Conservation (phyloP, 352 stramenopile genomes). For the Globisporangium recalcitrans region DNA sequence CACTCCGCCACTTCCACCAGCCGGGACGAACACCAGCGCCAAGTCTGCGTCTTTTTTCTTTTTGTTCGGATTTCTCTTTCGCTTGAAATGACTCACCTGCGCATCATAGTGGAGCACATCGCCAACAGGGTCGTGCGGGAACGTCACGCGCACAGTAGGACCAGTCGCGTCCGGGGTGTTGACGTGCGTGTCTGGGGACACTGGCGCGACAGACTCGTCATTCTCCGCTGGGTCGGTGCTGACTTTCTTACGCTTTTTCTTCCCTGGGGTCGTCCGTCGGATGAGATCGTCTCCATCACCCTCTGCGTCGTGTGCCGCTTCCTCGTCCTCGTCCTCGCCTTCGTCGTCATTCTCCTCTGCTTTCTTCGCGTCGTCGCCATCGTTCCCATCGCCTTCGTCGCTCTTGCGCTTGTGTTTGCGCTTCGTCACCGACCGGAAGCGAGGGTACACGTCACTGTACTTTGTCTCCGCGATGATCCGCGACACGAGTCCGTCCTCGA, state of each 20-base stretch:
- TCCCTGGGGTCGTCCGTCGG: slow-evolving; percentile 24
- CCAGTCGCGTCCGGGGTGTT: slow-evolving; percentile 49
- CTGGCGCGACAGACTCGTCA: slow-evolving; percentile 53
- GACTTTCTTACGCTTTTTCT: slow-evolving; percentile 49
- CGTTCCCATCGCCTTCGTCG: slow-evolving; percentile 30
- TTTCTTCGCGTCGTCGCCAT: slow-evolving; percentile 43
- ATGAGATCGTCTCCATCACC: slow-evolving; percentile 45
- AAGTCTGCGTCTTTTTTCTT: slow-evolving; percentile 13
- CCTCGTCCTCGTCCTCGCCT: slow-evolving; percentile 48
- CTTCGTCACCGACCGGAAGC: slow-evolving; percentile 45
- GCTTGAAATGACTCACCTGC: slow-evolving; percentile 57
- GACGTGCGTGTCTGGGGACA: slow-evolving; percentile 63
- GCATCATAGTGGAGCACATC: slow-evolving; percentile 32
- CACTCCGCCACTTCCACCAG: background rate
- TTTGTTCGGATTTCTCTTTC: slow-evolving; percentile 24
- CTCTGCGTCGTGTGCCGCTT: slow-evolving; percentile 19
- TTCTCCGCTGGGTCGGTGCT: slow-evolving; percentile 35
- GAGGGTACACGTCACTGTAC: slow-evolving; percentile 51
- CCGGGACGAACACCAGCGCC: slow-evolving; percentile 30
- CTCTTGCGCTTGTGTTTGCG: slow-evolving; percentile 33
- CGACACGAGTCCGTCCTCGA: slow-evolving; percentile 41
- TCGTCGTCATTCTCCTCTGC: slow-evolving; percentile 51
- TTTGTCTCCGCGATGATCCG: slow-evolving; percentile 61
- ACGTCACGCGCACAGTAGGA: slow-evolving; percentile 51
- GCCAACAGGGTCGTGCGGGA: slow-evolving; percentile 37